Conservation (phyloP, 2,329 filamentous ascomycete genomes). For the Colletotrichum ledebouriae region DNA sequence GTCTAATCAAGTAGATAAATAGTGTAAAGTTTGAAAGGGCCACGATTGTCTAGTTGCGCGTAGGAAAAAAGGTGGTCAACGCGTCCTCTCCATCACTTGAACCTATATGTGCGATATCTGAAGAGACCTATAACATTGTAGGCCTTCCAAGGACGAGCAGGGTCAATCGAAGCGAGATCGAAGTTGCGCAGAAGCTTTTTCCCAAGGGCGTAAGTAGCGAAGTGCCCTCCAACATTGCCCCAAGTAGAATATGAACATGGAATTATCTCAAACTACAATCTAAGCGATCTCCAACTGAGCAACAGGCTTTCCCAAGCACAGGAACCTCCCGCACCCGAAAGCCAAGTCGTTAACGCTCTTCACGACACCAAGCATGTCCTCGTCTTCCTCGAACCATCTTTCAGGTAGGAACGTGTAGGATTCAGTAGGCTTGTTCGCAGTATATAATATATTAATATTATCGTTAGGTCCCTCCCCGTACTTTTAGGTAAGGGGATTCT, state of each 20-base stretch:
- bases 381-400: constrained; percentile 63
- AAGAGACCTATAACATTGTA: constrained; percentile 48
- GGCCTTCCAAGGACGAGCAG: constrained; percentile 47
- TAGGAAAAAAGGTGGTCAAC: too few relatives aligned
- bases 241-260: background rate
- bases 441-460: too few relatives aligned
- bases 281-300: constrained; percentile 38
- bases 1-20: too few relatives aligned
- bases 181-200: constrained; percentile 49
- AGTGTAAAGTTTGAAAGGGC: too few relatives aligned
- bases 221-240: accelerated
- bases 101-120: constrained; percentile 52
- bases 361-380: constrained; percentile 45
- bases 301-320: constrained; percentile 40
- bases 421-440: too few relatives aligned
- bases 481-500: too few relatives aligned
- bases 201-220: background rate
- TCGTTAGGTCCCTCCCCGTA: too few relatives aligned
- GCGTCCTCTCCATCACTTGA: constrained; percentile 46
- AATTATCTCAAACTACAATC: constrained; percentile 54
- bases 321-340: constrained; percentile 39
- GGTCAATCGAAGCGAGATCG: constrained; percentile 48
- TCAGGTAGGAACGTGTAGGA: too few relatives aligned
- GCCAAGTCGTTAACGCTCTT: constrained; percentile 34
- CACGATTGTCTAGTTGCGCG: too few relatives aligned